Evolutionary conservation across 202 grass and related monocot species (phyloP).

Genomic region (Eragrostis tef): DNA sequence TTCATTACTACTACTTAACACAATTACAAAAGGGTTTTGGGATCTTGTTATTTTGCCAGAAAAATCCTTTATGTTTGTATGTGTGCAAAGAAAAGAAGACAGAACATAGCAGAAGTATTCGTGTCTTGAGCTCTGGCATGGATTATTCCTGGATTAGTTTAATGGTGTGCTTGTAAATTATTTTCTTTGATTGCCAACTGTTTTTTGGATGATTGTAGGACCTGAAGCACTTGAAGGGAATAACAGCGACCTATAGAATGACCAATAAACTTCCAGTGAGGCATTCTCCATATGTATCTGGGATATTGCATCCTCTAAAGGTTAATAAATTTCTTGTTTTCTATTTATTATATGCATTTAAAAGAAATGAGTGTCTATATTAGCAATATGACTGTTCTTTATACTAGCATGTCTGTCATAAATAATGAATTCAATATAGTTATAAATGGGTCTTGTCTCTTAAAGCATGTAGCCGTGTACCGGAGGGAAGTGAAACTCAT

Average conservation of each 20-base stretch:
- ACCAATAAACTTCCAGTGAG: conserved; percentile 93
- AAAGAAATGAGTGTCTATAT: not conserved
- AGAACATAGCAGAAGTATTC: not conserved
- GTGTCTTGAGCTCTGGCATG: not conserved
- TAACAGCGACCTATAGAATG: conserved; percentile 96
- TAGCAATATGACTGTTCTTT: not conserved
- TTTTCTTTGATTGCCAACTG: conserved; percentile 33
- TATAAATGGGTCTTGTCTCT: not conserved
- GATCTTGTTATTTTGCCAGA: conserved; percentile 1
- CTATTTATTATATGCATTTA: conserved; percentile 7
- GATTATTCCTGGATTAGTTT: conserved; percentile 13
- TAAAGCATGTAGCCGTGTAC: not conserved
- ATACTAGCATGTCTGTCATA: not conserved
- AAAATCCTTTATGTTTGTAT: not conserved
- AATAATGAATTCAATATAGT: not conserved
- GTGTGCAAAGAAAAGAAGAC: not conserved
- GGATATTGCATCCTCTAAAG: conserved; percentile 91
- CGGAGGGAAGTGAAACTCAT: not conserved
- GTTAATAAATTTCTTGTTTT: conserved; percentile 55
- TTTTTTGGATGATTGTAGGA: conserved; percentile 62
- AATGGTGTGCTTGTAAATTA: conserved; percentile 6
- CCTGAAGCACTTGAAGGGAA: conserved; percentile 92
- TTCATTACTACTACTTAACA: not conserved
- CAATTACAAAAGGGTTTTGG: not conserved
- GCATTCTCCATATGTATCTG: conserved; percentile 91